Conservation (phyloP, 805 yeast genomes). For the Starmerella bombicola region DNA sequence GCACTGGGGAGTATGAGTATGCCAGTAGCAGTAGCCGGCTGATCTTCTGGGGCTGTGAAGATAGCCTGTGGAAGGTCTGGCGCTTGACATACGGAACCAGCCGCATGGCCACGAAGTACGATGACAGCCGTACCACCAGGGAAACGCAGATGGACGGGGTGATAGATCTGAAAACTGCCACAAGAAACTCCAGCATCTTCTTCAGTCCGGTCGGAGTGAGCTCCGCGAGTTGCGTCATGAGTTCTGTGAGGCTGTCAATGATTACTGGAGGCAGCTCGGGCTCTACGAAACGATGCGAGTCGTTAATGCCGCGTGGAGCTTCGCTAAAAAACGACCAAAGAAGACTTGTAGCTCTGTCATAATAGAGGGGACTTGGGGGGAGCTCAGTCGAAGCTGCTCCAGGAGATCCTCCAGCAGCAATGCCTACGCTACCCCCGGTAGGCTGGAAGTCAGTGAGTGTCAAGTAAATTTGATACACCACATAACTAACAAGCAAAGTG, state of each 20-base stretch:
- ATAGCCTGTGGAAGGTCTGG: constrained; percentile 12
- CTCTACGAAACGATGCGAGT: constrained; percentile 7
- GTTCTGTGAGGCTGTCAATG: constrained; percentile 29
- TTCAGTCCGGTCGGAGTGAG: constrained; percentile 32
- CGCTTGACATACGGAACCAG: constrained; percentile 61
- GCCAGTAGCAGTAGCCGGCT: constrained; percentile 32
- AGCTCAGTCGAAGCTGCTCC: not conserved
- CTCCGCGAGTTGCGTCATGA: constrained; percentile 30
- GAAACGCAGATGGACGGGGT: constrained; percentile 73
- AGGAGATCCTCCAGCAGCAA: not conserved
- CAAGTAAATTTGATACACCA: constrained; percentile 85
- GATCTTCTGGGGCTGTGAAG: constrained; percentile 12
- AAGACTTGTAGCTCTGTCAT: not conserved
- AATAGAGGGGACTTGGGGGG: not conserved
- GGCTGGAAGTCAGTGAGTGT: constrained; percentile 73
- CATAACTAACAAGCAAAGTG: constrained; percentile 73
- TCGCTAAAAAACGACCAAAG: constrained; percentile 5
- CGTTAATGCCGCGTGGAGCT: not conserved
- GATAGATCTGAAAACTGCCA: constrained; percentile 46
- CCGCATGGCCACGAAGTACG: constrained; percentile 81
- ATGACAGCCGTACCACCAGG: constrained; percentile 71
- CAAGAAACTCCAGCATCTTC: constrained; percentile 34
- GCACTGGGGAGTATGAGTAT: constrained; percentile 85
- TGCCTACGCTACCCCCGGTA: not conserved
- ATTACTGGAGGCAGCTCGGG: constrained; percentile 32